phyloP scores from a whole-genome alignment of 441 rosid species.

The Euphorbia celastroides region DNA sequence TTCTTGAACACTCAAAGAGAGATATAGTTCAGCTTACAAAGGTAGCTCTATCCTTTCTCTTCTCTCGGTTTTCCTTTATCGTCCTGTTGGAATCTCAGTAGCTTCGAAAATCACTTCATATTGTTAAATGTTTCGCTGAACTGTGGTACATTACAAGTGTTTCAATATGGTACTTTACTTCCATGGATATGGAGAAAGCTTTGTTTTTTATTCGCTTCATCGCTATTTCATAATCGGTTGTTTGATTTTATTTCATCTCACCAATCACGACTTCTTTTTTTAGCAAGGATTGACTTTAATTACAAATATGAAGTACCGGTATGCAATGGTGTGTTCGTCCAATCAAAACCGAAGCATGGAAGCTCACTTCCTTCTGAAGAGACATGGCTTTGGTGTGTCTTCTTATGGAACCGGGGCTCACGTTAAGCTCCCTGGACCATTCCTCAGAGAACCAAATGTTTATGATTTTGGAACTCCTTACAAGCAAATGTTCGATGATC shows the following conservation, averaged over 20 bases:
- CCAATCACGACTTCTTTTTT: background rate
- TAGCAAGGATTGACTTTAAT: background rate
- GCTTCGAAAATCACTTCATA: background rate
- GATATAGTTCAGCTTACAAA: too few species aligned
- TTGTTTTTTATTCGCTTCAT: background rate
- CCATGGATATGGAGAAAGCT: background rate
- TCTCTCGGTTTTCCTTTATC: background rate
- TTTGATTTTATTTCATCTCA: background rate
- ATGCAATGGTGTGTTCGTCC: constrained; percentile 94
- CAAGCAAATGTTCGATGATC: constrained; percentile 87
- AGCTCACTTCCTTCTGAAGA: constrained; percentile 72
- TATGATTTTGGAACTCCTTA: constrained; percentile 94
- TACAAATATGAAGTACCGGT: constrained; percentile 48
- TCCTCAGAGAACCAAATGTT: constrained; percentile 84
- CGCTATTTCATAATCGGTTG: background rate
- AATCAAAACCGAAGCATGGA: constrained; percentile 99
- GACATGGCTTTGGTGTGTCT: constrained; percentile 77
- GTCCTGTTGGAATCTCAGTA: background rate
- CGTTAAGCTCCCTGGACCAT: constrained; percentile 93
- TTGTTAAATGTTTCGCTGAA: background rate
- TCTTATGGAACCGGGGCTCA: constrained; percentile 92
- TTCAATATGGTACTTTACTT: background rate
- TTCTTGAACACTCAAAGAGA: too few species aligned
- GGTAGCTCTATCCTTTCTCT: background rate
- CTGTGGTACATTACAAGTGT: background rate